A percentile compares a stretch with the other conserved stretches of the same genome.
These are phyloP conservation scores for Macrocybe gigantea DNA, from an alignment of 768 basidiomycete genomes.

Conservation along the genomic window DNA sequence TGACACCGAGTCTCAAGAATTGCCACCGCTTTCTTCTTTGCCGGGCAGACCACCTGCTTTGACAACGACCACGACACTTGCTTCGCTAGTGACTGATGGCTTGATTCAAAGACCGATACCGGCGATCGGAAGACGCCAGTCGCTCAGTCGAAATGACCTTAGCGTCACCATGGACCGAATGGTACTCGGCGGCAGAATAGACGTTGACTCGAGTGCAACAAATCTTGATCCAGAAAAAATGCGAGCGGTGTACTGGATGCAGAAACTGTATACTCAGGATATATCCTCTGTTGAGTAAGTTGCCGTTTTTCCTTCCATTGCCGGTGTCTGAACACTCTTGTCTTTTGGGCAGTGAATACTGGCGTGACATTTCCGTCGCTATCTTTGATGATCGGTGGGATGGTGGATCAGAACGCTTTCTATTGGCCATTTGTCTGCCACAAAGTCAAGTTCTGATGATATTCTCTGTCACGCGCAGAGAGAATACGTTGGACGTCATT, in stretches of 20 bases:
- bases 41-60: slow-evolving; percentile 50
- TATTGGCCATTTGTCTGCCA: slow-evolving; percentile 54
- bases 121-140: slow-evolving; percentile 33
- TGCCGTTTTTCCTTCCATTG: slow-evolving; percentile 4
- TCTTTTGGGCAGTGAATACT: slow-evolving; percentile 15
- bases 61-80: slow-evolving; percentile 48
- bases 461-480: slow-evolving; percentile 39
- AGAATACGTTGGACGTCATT: slow-evolving; percentile 34
- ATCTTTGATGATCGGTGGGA: slow-evolving; percentile 65
- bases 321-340: slow-evolving; percentile 23
- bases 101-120: slow-evolving; percentile 23
- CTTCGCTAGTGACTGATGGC: slow-evolving; percentile 34
- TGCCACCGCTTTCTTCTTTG: slow-evolving; percentile 39
- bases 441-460: slow-evolving; percentile 37
- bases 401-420: slow-evolving; percentile 42
- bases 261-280: slow-evolving; percentile 47
- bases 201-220: slow-evolving; percentile 31
- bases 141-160: slow-evolving; percentile 47
- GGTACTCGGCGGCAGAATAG: slow-evolving; percentile 50
- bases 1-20: slow-evolving; percentile 30
- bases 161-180: slow-evolving; percentile 63
- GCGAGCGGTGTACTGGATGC: slow-evolving; percentile 72
- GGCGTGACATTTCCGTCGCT: slow-evolving; percentile 46
- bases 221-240: slow-evolving; percentile 58
- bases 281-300: slow-evolving; percentile 47